Conservation (phyloP, 2,329 filamentous ascomycete genomes). For the Esteya vermicola region DNA sequence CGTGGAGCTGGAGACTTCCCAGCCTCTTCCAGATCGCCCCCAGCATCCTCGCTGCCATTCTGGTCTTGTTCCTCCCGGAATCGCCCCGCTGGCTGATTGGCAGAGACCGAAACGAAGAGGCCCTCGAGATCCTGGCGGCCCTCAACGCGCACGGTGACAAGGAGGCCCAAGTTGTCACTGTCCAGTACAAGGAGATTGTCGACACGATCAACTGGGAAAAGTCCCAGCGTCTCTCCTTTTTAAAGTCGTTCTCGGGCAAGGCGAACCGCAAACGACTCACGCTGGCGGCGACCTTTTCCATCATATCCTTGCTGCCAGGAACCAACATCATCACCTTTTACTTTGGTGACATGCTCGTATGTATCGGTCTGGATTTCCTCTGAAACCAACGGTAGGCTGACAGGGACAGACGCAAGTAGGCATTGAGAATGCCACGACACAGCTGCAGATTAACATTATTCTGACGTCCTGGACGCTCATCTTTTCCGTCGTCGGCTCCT, state of each 20-base stretch:
- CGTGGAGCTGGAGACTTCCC: too few species aligned
- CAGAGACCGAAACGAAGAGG: too few species aligned
- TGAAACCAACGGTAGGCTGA: too few species aligned
- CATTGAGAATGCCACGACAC: conserved; percentile 2
- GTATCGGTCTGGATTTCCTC: too few species aligned
- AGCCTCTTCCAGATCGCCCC: too few species aligned
- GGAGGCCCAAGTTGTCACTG: not conserved
- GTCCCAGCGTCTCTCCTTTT: not conserved
- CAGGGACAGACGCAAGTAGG: conserved; percentile 3
- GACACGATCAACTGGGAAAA: not conserved
- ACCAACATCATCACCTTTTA: conserved; percentile 1
- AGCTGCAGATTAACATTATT: conserved; percentile 7
- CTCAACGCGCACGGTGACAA: not conserved
- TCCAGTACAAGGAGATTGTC: not conserved
- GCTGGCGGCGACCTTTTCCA: not conserved
- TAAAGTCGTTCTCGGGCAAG: not conserved
- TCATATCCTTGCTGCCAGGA: not conserved
- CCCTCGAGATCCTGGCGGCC: too few species aligned
- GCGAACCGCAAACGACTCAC: not conserved
- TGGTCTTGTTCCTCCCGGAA: too few species aligned
- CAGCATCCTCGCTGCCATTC: too few species aligned
- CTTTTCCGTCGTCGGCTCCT: not conserved
- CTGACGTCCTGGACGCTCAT: conserved; percentile 2
- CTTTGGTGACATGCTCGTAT: conserved; percentile 3
- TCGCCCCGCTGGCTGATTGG: too few species aligned